Conservation (phyloP, 192 early-diverging fungal species). For the Spinellus fusiger region DNA sequence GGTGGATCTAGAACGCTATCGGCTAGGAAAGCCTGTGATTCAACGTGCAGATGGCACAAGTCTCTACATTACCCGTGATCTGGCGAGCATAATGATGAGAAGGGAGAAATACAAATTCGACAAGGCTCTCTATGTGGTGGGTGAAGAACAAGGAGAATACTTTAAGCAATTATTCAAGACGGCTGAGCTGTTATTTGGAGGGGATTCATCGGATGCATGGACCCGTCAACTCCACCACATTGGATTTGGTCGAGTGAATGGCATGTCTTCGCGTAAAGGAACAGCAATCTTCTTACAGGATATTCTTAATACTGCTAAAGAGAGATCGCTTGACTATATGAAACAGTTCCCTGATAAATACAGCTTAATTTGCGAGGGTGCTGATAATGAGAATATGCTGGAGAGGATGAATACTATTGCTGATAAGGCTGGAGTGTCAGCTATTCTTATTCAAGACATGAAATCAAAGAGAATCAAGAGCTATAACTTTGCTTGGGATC, state of each 20-base stretch:
- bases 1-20: conserved; percentile 68
- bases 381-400: neutral
- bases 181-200: conserved; percentile 49
- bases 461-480: conserved; percentile 77
- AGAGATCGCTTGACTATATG: conserved; percentile 71
- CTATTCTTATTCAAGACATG: conserved; percentile 88
- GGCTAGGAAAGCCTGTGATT: conserved; percentile 69
- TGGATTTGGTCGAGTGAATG: conserved; percentile 83
- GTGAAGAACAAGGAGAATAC: conserved; percentile 77
- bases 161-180: conserved; percentile 92
- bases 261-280: conserved; percentile 91
- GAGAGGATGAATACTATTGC: conserved; percentile 54
- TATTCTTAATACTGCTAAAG: conserved; percentile 76
- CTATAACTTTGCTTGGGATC: conserved; percentile 86
- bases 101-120: conserved; percentile 70
- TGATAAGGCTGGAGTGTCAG: conserved; percentile 79
- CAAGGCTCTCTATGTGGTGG: conserved; percentile 83
- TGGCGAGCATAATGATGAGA: conserved; percentile 80
- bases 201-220: conserved; percentile 15
- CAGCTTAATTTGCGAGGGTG: neutral
- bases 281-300: conserved; percentile 90
- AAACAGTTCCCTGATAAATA: conserved; percentile 27
- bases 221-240: conserved; percentile 63
- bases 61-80: conserved; percentile 87
- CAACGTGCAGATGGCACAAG: conserved; percentile 81